Conservation (phyloP, 139 green algal genomes). For the Klebsormidium nitens region DNA sequence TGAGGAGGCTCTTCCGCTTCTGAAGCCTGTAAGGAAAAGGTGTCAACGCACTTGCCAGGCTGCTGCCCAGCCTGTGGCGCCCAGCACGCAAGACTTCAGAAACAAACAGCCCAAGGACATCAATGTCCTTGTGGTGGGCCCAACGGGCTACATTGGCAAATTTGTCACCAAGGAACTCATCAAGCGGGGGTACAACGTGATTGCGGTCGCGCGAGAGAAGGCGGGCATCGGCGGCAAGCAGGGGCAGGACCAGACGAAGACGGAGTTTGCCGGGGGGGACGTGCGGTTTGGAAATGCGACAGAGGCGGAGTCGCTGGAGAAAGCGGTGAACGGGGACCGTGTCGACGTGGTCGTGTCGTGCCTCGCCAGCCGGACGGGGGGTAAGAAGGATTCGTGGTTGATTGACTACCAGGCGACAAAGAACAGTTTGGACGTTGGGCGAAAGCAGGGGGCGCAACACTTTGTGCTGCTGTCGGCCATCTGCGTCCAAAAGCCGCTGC, state of each 20-base stretch:
- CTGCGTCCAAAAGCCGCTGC: constrained; percentile 96
- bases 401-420: constrained; percentile 96
- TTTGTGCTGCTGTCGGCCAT: constrained; percentile 70
- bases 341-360: constrained; percentile 98
- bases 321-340: constrained; percentile 54
- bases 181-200: constrained; percentile 57
- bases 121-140: constrained; percentile 82
- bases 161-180: constrained; percentile 70
- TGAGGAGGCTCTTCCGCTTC: no score
- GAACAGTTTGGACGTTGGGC: constrained; percentile 68
- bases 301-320: constrained; percentile 55
- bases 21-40: no score
- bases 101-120: constrained; percentile 69
- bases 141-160: constrained; percentile 97
- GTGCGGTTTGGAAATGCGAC: constrained; percentile 85
- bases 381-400: constrained; percentile 78
- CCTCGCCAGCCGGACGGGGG: constrained; percentile 86
- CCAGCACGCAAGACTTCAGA: no score
- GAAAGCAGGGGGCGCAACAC: constrained; percentile 17
- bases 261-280: constrained; percentile 75
- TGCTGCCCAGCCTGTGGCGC: no score
- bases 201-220: constrained; percentile 69
- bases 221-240: constrained; percentile 88
- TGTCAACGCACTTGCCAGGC: no score
- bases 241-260: constrained; percentile 57